Conservation (phyloP, 495 filamentous ascomycete genomes). For the Xylaria cubensis region DNA sequence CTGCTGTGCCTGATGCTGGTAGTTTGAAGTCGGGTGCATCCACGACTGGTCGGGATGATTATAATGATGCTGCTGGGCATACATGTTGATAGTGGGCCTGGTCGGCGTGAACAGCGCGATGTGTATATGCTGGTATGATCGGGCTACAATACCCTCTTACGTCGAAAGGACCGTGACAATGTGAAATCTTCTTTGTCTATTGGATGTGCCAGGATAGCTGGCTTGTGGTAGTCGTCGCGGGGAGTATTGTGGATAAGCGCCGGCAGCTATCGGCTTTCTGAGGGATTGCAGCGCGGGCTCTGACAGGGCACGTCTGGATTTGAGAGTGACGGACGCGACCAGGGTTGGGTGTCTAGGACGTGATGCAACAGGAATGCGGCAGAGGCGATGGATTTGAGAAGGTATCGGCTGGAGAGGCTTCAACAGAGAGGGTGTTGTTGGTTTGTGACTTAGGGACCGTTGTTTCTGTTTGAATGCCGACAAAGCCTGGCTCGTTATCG, state of each 20-base stretch:
- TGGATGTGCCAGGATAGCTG: neutral
- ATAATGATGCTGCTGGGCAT: conserved; percentile 76
- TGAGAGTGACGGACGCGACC: neutral
- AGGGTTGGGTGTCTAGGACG: neutral
- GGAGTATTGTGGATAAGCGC: neutral
- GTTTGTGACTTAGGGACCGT: neutral
- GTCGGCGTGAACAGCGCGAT: conserved; percentile 34
- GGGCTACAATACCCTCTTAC: conserved; percentile 15
- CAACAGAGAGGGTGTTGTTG: neutral
- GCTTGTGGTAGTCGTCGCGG: neutral
- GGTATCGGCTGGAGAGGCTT: neutral
- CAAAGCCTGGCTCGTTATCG: neutral
- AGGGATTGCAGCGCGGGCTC: neutral
- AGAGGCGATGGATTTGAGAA: neutral
- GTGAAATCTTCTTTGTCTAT: neutral
- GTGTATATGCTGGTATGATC: conserved; percentile 7
- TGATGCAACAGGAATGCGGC: neutral
- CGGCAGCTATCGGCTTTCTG: neutral
- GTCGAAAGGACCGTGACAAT: neutral
- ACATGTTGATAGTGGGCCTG: conserved; percentile 53
- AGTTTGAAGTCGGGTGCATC: conserved; percentile 61
- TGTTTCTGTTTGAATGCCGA: conserved; percentile 4
- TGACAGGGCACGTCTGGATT: neutral
- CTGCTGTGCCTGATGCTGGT: conserved; percentile 69
- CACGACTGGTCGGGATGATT: conserved; percentile 77